Base-by-base conservation (phyloP, 2,329 filamentous ascomycete species). In the Aschersonia sp. region DNA sequence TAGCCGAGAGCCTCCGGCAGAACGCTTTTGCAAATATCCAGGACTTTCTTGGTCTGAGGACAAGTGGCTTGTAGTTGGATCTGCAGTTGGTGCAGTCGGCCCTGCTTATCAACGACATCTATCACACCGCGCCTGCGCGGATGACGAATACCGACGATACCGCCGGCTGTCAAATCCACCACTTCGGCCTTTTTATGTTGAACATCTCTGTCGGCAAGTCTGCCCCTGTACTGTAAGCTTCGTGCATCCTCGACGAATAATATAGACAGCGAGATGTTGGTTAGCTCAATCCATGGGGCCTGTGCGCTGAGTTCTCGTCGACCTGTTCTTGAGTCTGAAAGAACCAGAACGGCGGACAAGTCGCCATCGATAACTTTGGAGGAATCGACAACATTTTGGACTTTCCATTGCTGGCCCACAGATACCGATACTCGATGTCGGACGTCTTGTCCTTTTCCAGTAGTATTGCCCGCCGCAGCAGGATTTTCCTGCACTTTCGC, bases 201-300 rank as follows among this genome's bases (percentile, higher is more conserved):
- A 10, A 69, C 56, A 54, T 83, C 78, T 40, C 75, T 71, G 47
- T 73, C 72, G 14, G 72, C 62, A 48, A 66, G 66, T 42, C 73
- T 71, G 14, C 72, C 71, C 44, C 68, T 64, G 51, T 76, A 77
- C 47, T 78, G 76, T 39, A 85, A 65, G 49, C 71, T 76, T 55
- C 76, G 72, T 30, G 74, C 68, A 52, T 83, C 78, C 49, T 80
- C 73, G 29, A 79, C 61, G 50, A 72, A 71, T 22, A 87, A 66
- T 31, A 71, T 55, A 2, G 83, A 81, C 2, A 87, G 63, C 0
- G 73, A 68, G n/a, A 88, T 65, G 42, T 78, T 79, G n/a, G 80
- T 78, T 10, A 84, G 70, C 46, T 75, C 74, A 49, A 81, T 81
- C 85, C 85, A 89, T 0, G 83, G 84, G 5, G 83, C 83, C 61